phyloP scores from a whole-genome alignment of 305 asterid genomes.

The Fraxinus sp. region DNA sequence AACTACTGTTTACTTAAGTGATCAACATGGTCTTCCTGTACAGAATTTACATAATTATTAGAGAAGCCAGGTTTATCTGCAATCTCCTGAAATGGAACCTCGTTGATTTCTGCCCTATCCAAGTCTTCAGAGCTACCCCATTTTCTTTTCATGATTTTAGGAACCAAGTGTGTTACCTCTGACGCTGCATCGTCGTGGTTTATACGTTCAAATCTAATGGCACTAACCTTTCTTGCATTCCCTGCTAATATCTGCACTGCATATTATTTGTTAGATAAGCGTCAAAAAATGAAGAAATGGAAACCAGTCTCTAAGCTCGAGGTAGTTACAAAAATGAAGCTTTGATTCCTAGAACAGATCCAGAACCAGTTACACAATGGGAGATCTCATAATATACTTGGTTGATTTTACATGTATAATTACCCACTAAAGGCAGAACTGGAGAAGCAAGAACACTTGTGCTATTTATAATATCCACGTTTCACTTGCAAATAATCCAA shows the following conservation, averaged over 20 bases:
- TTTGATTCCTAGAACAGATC: slow-evolving; percentile 15
- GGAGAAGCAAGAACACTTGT: neutral
- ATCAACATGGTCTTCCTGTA: slow-evolving; percentile 53
- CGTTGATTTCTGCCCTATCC: slow-evolving; percentile 37
- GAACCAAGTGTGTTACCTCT: slow-evolving; percentile 51
- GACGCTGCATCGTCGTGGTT: slow-evolving; percentile 47
- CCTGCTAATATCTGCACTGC: slow-evolving; percentile 86
- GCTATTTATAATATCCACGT: neutral
- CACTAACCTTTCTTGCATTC: slow-evolving; percentile 92
- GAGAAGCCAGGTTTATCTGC: slow-evolving; percentile 10
- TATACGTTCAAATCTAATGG: slow-evolving; percentile 81
- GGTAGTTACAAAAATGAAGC: neutral
- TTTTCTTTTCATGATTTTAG: slow-evolving; percentile 69
- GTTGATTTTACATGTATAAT: neutral
- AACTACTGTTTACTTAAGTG: slow-evolving; percentile 40
- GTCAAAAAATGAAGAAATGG: neutral
- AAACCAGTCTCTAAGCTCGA: neutral
- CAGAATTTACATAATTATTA: slow-evolving; percentile 48
- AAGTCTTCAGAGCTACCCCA: slow-evolving; percentile 39
- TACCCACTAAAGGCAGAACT: neutral
- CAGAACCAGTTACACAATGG: neutral
- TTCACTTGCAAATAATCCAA: neutral
- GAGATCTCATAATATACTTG: neutral
- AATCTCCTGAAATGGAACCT: slow-evolving; percentile 32
- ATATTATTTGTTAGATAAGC: slow-evolving; percentile 9